phyloP scores from a whole-genome alignment of 306 rosid species.

The Quercus alba region DNA sequence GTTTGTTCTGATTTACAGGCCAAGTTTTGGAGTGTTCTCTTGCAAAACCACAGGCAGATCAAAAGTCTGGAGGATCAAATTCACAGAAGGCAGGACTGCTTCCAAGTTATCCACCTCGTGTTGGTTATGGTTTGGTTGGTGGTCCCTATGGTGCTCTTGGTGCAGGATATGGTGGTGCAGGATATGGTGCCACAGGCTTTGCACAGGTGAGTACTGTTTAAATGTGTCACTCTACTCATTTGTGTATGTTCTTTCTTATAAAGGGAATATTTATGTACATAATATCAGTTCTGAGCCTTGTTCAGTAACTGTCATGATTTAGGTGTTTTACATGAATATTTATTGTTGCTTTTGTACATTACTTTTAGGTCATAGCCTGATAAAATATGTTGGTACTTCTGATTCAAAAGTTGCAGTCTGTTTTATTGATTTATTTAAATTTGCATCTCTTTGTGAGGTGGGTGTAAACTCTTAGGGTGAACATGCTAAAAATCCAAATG shows the following conservation, averaged over 20 bases:
- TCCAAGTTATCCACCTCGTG: conserved; percentile 75
- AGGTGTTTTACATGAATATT: neutral
- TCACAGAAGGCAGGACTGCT: conserved; percentile 69
- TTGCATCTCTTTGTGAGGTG: neutral
- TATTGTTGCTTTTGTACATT: neutral
- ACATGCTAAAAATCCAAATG: neutral
- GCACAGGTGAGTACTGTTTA: conserved; percentile 52
- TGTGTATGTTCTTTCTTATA: neutral
- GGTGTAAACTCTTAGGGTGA: neutral
- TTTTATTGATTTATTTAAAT: neutral
- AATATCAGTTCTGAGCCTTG: neutral
- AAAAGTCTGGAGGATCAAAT: conserved; percentile 66
- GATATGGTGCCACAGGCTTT: conserved; percentile 49
- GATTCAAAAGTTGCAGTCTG: no score
- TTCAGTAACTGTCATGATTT: neutral
- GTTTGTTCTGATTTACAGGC: conserved; percentile 43
- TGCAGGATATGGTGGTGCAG: conserved; percentile 49
- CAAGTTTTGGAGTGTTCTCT: conserved; percentile 89
- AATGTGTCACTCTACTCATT: neutral
- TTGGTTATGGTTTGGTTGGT: conserved; percentile 75
- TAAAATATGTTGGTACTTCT: neutral
- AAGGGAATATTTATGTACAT: neutral
- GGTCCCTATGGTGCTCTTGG: conserved; percentile 74
- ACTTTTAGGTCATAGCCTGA: neutral
- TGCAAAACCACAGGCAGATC: conserved; percentile 95